Conservation (phyloP, 75 land plant genomes). For the Picea sitchensis region DNA sequence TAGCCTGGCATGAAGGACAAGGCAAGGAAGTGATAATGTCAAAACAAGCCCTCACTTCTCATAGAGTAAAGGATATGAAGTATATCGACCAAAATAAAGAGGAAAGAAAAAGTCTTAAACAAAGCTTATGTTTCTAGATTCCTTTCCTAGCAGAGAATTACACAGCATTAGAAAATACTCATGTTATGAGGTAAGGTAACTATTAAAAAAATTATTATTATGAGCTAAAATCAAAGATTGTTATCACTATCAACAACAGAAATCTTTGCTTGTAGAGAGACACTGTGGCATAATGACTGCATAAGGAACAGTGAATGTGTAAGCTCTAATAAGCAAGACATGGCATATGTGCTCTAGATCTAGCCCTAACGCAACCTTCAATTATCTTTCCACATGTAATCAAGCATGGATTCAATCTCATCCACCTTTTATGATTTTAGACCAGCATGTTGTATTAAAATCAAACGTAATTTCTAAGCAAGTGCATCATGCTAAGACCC, state of each 20-base stretch:
- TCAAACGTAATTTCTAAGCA: neutral
- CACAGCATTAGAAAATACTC: neutral
- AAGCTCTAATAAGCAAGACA: neutral
- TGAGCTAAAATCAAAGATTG: neutral
- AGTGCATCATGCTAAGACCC: no score
- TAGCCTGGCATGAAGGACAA: constrained; percentile 47
- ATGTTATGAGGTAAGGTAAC: neutral
- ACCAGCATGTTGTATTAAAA: neutral
- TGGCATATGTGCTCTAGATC: neutral
- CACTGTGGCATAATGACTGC: neutral
- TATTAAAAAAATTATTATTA: neutral
- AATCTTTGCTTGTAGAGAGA: neutral
- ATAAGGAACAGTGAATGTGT: neutral
- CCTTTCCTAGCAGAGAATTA: neutral
- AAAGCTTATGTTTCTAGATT: constrained; percentile 2
- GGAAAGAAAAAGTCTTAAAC: neutral
- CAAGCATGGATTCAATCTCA: neutral
- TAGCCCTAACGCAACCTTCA: neutral
- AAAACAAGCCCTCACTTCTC: neutral
- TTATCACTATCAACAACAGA: neutral
- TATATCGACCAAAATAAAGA: neutral
- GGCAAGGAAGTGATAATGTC: neutral
- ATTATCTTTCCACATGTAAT: neutral
- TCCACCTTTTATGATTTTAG: neutral
- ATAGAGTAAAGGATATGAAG: neutral